phyloP scores from a whole-genome alignment of 331 rosid species.

The Pyracantha coccinea region DNA sequence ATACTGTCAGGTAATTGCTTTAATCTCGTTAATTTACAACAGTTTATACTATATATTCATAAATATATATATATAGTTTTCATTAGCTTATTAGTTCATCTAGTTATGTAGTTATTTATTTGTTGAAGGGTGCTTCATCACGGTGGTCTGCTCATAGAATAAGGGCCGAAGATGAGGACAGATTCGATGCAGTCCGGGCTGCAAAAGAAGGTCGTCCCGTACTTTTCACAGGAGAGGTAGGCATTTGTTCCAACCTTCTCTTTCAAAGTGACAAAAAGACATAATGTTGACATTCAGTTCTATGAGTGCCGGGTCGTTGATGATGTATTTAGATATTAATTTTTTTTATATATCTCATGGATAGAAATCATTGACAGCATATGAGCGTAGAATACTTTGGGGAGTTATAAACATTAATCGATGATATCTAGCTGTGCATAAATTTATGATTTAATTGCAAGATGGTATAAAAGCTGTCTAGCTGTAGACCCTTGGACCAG shows the following conservation, averaged over 20 bases:
- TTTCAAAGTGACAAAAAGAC: neutral
- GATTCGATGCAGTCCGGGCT: conserved; percentile 59
- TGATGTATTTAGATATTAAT: neutral
- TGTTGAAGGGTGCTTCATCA: conserved; percentile 61
- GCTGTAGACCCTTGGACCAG: neutral
- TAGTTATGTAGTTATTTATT: neutral
- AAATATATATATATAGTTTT: neutral
- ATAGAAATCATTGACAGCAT: neutral
- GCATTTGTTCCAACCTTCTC: neutral
- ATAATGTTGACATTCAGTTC: neutral
- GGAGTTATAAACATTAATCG: neutral
- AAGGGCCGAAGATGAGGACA: conserved; percentile 43
- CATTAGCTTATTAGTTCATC: neutral
- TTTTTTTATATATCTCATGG: neutral
- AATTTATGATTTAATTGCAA: neutral
- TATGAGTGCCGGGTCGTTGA: neutral
- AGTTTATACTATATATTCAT: neutral
- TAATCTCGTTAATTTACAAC: neutral
- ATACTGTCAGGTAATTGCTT: conserved; percentile 77
- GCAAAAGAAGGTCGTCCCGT: conserved; percentile 69
- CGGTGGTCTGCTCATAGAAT: conserved; percentile 75
- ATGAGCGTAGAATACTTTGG: neutral
- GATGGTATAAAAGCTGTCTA: neutral
- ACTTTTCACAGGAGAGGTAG: conserved; percentile 84
- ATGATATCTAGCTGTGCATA: neutral